These are phyloP conservation scores for Kwoniella bestiolae DNA, from an alignment of 768 basidiomycete species.

Conservation along the genomic window DNA sequence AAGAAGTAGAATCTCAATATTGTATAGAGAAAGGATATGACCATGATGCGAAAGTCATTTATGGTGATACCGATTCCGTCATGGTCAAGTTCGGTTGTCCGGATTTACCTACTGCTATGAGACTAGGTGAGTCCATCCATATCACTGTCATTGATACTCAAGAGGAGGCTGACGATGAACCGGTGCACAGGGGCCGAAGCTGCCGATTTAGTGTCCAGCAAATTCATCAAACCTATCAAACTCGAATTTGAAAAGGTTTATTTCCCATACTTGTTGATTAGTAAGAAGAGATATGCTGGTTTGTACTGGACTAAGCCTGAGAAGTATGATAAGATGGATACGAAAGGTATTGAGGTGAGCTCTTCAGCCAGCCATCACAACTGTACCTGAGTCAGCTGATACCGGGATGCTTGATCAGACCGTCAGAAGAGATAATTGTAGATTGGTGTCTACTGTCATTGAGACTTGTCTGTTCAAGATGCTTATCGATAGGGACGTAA, in stretches of 20 bases:
- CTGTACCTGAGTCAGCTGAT: background rate
- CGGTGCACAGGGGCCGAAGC: slow-evolving; percentile 76
- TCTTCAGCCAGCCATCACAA: background rate
- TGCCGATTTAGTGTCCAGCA: slow-evolving; percentile 83
- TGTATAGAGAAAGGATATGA: slow-evolving; percentile 79
- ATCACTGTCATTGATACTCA: background rate
- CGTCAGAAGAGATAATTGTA: slow-evolving; percentile 96
- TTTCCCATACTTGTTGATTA: slow-evolving; percentile 96
- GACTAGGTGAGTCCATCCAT: slow-evolving; percentile 67
- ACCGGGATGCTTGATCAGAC: slow-evolving; percentile 66
- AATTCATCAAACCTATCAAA: slow-evolving; percentile 95
- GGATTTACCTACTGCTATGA: slow-evolving; percentile 86
- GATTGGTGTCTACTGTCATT: slow-evolving; percentile 96
- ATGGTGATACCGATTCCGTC: slow-evolving; percentile 98
- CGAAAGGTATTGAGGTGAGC: slow-evolving; percentile 94
- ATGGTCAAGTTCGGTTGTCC: slow-evolving; percentile 96
- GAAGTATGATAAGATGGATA: slow-evolving; percentile 99
- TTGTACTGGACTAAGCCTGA: slow-evolving; percentile 95
- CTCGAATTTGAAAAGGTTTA: slow-evolving; percentile 99
- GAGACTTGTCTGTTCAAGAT: slow-evolving; percentile 98
- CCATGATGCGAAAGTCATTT: slow-evolving; percentile 91
- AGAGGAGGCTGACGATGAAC: slow-evolving; percentile 5
- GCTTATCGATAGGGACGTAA: slow-evolving; percentile 92
- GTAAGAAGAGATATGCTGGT: slow-evolving; percentile 97
- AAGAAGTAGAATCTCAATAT: slow-evolving; percentile 87